Conservation (phyloP, 2,329 filamentous ascomycete species). For the Aspergillus vadensis region DNA sequence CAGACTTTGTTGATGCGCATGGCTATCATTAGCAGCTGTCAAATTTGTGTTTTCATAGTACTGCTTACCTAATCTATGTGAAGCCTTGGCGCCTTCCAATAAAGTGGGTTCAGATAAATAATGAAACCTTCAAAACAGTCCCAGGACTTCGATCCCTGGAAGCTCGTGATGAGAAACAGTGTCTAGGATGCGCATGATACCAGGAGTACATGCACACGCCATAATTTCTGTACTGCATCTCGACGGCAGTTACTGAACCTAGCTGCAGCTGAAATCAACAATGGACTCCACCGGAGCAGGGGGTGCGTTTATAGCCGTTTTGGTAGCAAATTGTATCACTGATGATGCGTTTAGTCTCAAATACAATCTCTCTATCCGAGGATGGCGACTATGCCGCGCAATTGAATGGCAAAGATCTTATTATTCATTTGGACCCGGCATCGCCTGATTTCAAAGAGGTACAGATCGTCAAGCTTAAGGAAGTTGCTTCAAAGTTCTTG, state of each 20-base stretch:
- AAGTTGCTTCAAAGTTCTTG: constrained; percentile 33
- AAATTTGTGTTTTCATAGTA: background rate
- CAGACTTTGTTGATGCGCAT: background rate
- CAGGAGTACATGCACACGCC: background rate
- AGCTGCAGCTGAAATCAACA: constrained; percentile 17
- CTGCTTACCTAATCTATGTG: constrained; percentile 7
- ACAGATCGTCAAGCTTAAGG: constrained; percentile 36
- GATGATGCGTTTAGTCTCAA: constrained; percentile 8
- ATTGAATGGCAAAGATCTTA: constrained; percentile 34
- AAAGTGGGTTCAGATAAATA: constrained; percentile 4
- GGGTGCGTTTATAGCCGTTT: constrained; percentile 21
- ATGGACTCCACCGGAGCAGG: constrained; percentile 33
- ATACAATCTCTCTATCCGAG: constrained; percentile 32
- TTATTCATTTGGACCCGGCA: constrained; percentile 33
- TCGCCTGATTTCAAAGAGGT: constrained; percentile 35
- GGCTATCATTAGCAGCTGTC: background rate
- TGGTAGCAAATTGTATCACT: background rate
- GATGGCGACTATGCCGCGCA: constrained; percentile 34
- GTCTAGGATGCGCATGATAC: constrained; percentile 1
- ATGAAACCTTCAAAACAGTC: constrained; percentile 7
- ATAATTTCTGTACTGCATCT: background rate
- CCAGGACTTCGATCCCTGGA: background rate
- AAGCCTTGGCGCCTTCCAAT: constrained; percentile 13
- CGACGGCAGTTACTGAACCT: constrained; percentile 2
- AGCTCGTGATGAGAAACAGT: background rate